Evolutionary conservation across 257 asterid species (phyloP).

Genomic region (Solanum stenotomum): DNA sequence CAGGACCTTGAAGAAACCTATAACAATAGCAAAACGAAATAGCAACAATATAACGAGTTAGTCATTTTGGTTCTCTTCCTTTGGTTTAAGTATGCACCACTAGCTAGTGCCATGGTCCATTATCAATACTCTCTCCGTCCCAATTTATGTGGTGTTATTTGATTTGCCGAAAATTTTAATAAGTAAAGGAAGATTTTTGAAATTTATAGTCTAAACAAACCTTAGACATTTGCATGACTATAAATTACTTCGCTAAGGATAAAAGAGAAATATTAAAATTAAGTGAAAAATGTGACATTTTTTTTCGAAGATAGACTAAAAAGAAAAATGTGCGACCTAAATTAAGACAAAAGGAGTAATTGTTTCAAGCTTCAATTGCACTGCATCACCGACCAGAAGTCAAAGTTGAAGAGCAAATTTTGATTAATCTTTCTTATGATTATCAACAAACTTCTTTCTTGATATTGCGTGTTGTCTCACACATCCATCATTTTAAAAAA

Average conservation of each 20-base stretch:
- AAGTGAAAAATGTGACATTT: too few species aligned
- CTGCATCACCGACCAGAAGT: not conserved
- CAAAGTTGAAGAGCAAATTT: not conserved
- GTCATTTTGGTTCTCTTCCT: not conserved
- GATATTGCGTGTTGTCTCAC: not conserved
- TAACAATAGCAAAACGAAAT: not conserved
- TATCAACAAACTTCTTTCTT: not conserved
- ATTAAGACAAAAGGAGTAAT: not conserved
- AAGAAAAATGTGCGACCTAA: too few species aligned
- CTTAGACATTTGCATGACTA: not conserved
- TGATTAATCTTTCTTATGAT: not conserved
- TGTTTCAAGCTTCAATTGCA: not conserved
- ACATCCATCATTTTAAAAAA: not conserved
- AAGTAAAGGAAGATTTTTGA: not conserved
- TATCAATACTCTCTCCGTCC: not conserved
- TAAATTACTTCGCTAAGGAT: not conserved
- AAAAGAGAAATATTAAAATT: not conserved
- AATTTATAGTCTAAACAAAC: not conserved
- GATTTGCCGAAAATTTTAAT: rapidly evolving
- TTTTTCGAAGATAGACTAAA: too few species aligned
- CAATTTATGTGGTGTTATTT: not conserved
- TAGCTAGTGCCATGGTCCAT: not conserved
- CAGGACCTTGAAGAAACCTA: constrained; percentile 98
- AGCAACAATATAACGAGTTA: not conserved
- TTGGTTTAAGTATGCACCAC: not conserved